phyloP scores from a whole-genome alignment of 345 rosid species.

The Cardamine occulta region DNA sequence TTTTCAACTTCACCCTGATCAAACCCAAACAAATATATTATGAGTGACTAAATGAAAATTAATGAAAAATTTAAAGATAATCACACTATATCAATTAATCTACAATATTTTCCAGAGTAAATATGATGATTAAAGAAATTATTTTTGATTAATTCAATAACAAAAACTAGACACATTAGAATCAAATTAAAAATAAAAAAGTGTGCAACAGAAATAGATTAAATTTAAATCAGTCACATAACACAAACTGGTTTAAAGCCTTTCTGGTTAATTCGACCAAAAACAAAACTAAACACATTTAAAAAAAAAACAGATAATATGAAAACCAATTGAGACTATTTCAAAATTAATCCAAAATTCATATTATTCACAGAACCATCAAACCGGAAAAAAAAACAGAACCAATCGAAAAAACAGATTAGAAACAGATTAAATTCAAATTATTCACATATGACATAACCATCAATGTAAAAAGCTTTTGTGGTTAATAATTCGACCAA shows the following conservation, averaged over 20 bases:
- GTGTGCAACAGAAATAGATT: too few species aligned
- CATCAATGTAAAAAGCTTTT: too few species aligned
- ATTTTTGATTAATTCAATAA: background rate
- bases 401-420: too few species aligned
- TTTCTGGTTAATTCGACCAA: background rate
- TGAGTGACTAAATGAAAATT: background rate
- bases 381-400: too few species aligned
- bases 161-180: too few species aligned
- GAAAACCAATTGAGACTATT: too few species aligned
- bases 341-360: background rate
- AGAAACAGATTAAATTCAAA: too few species aligned
- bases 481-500: too few species aligned
- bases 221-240: background rate
- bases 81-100: background rate
- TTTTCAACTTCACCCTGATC: conserved; percentile 56
- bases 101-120: background rate
- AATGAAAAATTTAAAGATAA: background rate
- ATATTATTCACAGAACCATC: background rate
- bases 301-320: background rate
- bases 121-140: background rate
- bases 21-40: background rate
- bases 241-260: background rate
- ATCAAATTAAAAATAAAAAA: too few species aligned
- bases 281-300: background rate
- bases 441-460: too few species aligned